Evolutionary conservation across 371 early-diverging fungal genomes (phyloP), one percentile per base, ranked within the genome.

Genomic region (Lichtheimia corymbifera): DNA sequence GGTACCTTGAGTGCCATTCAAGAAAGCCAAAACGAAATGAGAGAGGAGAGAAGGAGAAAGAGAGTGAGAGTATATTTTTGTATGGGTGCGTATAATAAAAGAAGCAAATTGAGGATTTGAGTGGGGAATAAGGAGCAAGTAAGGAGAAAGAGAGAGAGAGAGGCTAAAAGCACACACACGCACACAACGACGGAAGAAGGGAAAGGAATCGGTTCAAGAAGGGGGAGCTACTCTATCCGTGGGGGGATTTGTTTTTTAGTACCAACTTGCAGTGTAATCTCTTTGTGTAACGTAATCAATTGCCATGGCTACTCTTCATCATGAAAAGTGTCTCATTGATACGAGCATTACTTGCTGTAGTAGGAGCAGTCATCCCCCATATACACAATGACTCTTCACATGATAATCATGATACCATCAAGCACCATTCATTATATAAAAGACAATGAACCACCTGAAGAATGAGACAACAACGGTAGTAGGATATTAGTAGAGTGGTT

Each of bases 1-100:
- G 22, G 55, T 66, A 55, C 67, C 62, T 66, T 66, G 59, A 66
- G 62, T 18, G 62, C 67, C 67, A 66, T 66, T 55, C 59, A 62
- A 22, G 5, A 47, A 50, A 43, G 49, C 25, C 41, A 60, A 17
- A 27, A 11, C 49, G 15, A 6, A 44, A 50, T 55, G 55, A 41
- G 49, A 51, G 11, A 35, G 9, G 52, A 15, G 40, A 35, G 41
- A 42, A 28, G 30, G 12, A 27, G 27, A 52, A 41, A 53, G 27
- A 44, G 18, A 61, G 30, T 22, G 9, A 25, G 42, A 40, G 5
- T 2, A 51, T 17, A 55, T 35, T 11, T 35, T 47, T n/a, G 15
- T 11, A 35, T 24, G 47, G 17, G 20, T 20, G 30, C 24, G 27
- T 27, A 45, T 24, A 41, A 62, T 24, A 55, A 13, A 50, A 44